Percentiles rank a stretch among this genome's conserved stretches.
Evolutionary conservation across 2,329 filamentous ascomycete species (phyloP).

Genomic region (Acephala macrosclerotiorum): DNA sequence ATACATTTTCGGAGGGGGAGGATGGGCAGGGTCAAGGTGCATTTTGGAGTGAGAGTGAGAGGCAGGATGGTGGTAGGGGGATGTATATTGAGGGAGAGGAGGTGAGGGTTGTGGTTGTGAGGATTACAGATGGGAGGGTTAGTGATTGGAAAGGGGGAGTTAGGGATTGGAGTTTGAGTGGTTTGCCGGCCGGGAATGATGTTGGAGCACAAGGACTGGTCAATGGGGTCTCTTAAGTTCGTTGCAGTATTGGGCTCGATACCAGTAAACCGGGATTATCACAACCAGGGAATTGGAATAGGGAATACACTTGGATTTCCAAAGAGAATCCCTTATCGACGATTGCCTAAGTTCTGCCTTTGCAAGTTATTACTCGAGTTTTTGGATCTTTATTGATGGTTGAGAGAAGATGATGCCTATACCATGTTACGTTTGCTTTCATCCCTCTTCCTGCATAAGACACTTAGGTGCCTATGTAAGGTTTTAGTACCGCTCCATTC

Average conservation of each 20-base stretch:
- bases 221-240: conserved; percentile 35
- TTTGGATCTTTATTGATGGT: too few species aligned
- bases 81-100: conserved; percentile 83
- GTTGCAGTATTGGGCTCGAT: not conserved
- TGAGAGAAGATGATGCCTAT: too few species aligned
- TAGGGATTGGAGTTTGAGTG: conserved; percentile 69
- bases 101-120: conserved; percentile 86
- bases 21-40: conserved; percentile 43
- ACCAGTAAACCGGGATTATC: too few species aligned
- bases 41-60: conserved; percentile 42
- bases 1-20: conserved; percentile 76
- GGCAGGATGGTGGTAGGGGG: conserved; percentile 59
- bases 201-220: conserved; percentile 30
- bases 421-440: too few species aligned
- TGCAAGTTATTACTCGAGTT: too few species aligned
- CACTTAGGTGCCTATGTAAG: too few species aligned
- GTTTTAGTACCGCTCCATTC: too few species aligned
- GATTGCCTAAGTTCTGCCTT: too few species aligned
- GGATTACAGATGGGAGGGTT: conserved; percentile 84
- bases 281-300: not conserved
- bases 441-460: too few species aligned
- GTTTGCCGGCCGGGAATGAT: conserved; percentile 16
- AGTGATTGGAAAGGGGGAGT: conserved; percentile 97
- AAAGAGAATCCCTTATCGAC: too few species aligned
- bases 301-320: too few species aligned